These are phyloP conservation scores for Tuber brumale DNA, from an alignment of 495 filamentous ascomycete species.

Conservation along the genomic window DNA sequence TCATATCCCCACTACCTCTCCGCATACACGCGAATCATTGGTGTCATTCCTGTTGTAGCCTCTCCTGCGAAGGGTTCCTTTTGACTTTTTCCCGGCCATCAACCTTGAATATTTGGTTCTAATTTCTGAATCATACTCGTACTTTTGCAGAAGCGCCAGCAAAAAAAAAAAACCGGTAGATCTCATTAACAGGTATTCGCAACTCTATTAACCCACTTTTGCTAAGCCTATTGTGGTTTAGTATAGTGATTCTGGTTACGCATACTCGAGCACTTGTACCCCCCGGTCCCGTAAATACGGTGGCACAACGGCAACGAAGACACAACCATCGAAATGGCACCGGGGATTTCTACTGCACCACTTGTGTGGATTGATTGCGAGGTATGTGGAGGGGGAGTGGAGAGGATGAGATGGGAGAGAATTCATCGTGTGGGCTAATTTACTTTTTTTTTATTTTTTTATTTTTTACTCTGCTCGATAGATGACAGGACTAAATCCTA, in stretches of 20 bases:
- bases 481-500: slow-evolving; percentile 89
- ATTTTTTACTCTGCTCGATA: slow-evolving; percentile 42
- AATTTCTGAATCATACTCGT: no score
- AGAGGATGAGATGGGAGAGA: background rate
- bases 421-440: background rate
- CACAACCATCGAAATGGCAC: background rate
- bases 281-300: no score
- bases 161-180: no score
- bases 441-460: background rate
- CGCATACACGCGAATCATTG: background rate
- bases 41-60: background rate
- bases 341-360: slow-evolving; percentile 42
- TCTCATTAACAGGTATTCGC: no score
- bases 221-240: no score
- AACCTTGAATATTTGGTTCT: background rate
- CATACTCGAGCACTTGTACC: no score
- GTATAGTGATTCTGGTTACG: no score
- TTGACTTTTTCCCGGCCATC: background rate
- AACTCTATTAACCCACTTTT: no score
- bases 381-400: slow-evolving; percentile 47
- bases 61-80: background rate
- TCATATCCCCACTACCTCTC: background rate
- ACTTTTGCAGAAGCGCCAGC: no score
- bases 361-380: slow-evolving; percentile 86
- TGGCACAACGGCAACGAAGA: background rate